Percentiles rank a stretch among this genome's conserved stretches.
Evolutionary conservation across 179 eudicot genomes (phyloP).

Genomic region (Nepenthes alata): DNA sequence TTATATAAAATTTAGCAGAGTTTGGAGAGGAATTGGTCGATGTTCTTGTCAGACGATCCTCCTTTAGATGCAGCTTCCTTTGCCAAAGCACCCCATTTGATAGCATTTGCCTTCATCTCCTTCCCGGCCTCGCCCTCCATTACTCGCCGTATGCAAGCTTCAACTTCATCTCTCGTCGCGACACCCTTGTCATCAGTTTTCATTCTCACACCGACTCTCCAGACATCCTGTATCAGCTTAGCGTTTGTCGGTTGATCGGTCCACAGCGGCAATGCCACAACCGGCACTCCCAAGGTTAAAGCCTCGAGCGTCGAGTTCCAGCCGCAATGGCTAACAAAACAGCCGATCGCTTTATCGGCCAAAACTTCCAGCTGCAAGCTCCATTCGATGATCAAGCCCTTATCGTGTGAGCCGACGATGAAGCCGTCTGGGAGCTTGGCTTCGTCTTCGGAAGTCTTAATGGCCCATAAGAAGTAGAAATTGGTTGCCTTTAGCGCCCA

Average conservation of each 20-base stretch:
- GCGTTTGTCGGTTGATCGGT: constrained; percentile 58
- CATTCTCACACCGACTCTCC: constrained; percentile 49
- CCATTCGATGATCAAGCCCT: constrained; percentile 19
- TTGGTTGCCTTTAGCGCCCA: constrained; percentile 13
- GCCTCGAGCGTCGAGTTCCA: constrained; percentile 24
- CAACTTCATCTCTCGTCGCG: constrained; percentile 32
- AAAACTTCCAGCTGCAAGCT: constrained; percentile 22
- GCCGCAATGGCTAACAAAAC: constrained; percentile 36
- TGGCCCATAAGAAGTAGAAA: constrained; percentile 21
- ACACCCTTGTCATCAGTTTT: constrained; percentile 23
- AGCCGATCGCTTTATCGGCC: constrained; percentile 18
- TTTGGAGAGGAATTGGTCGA: constrained; percentile 21
- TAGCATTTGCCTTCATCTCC: constrained; percentile 24
- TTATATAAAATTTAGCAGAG: not conserved
- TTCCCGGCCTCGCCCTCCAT: constrained; percentile 35
- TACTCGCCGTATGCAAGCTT: constrained; percentile 29
- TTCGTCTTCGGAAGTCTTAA: constrained; percentile 19
- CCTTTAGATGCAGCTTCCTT: constrained; percentile 30
- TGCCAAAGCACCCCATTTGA: constrained; percentile 34
- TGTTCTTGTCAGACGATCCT: constrained; percentile 40
- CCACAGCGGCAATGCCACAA: constrained; percentile 69
- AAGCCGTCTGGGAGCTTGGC: constrained; percentile 17
- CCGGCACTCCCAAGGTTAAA: constrained; percentile 51
- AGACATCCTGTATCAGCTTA: constrained; percentile 44
- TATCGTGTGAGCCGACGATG: not conserved